These are phyloP conservation scores for Melampsora larici-populina DNA, from an alignment of 1,284 basidiomycete genomes.

Conservation along the genomic window DNA sequence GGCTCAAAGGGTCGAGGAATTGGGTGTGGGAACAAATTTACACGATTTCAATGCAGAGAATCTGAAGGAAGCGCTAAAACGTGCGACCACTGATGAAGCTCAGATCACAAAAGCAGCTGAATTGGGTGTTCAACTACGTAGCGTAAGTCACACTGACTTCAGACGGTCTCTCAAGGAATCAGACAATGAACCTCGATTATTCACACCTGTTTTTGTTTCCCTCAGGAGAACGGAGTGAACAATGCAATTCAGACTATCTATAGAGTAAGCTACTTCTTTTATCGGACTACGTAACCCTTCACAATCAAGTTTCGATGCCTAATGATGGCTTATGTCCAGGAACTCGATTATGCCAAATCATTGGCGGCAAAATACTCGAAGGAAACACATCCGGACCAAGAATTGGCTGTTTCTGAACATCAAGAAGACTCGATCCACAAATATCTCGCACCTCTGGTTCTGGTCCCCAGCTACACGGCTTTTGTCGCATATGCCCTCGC, in stretches of 20 bases:
- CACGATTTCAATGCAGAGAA: constrained; percentile 44
- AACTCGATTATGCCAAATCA: too few species aligned
- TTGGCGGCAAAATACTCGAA: too few species aligned
- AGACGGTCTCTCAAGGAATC: not conserved
- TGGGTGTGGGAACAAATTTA: constrained; percentile 49
- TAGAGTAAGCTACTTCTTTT: constrained; percentile 46
- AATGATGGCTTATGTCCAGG: too few species aligned
- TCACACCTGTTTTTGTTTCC: constrained; percentile 46
- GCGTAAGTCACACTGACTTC: constrained; percentile 4
- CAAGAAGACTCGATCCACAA: too few species aligned
- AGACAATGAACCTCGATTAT: constrained; percentile 41
- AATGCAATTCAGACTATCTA: constrained; percentile 49
- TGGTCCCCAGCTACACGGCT: too few species aligned
- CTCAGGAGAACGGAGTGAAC: constrained; percentile 48
- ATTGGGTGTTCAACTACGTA: constrained; percentile 49
- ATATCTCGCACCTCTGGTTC: too few species aligned
- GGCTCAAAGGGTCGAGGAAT: constrained; percentile 49
- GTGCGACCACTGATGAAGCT: constrained; percentile 47
- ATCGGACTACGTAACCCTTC: constrained; percentile 17
- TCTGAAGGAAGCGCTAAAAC: constrained; percentile 45
- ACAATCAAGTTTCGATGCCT: too few species aligned
- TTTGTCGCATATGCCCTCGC: too few species aligned
- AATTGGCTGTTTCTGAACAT: too few species aligned
- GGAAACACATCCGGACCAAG: too few species aligned
- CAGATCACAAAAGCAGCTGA: constrained; percentile 50